Evolutionary conservation across 495 filamentous ascomycete species (phyloP), one percentile per base, ranked within the genome.

Genomic region (Lophiostoma macrostomum): DNA sequence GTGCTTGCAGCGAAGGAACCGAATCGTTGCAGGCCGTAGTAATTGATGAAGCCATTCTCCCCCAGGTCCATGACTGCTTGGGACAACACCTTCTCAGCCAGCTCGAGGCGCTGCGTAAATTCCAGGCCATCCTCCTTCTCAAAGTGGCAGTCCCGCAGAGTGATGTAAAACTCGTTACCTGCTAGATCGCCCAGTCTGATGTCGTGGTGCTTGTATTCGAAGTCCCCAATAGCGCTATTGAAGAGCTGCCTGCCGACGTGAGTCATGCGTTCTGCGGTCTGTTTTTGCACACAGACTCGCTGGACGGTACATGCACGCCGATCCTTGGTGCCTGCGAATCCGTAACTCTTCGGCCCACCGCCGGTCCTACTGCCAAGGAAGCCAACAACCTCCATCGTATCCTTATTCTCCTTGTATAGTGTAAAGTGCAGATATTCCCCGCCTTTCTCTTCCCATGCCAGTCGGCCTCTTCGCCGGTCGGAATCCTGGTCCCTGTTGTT

Each of bases 351-450:
- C 2, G 81, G 70, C 41, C 82, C 82, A 60, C 86, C 74, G 56
- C 83, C 83, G 27, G 95, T 63, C 14, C 80, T 74, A 37, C 82
- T 80, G 0, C 82, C 81, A 6, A 97, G 72, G 50, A 82, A 85
- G 6, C 78, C 81, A 23, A 94, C 74, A 0, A 87, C 84, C 56
- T 98, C 91, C 89, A 96, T 95, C 1, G 94, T 98, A 63, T 98
- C 94, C 60, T 90, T 90, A 69, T 98, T 98, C 70, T 97, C 93
- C 72, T 98, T 98, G 75, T 91, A 93, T 31, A 98, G 79, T 0
- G 88, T 88, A 64, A 97, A 94, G 67, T 98, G 93, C 6, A 96
- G 76, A 64, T 88, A 91, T 7, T 85, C 80, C 0, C 87, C 90
- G 14, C 85, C 86, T 10, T 82, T 75, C 50, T 83, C 80, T 24